These are phyloP conservation scores for Crithidia thermophila DNA, from an alignment of 208 protist genomes.

Conservation along the genomic window DNA sequence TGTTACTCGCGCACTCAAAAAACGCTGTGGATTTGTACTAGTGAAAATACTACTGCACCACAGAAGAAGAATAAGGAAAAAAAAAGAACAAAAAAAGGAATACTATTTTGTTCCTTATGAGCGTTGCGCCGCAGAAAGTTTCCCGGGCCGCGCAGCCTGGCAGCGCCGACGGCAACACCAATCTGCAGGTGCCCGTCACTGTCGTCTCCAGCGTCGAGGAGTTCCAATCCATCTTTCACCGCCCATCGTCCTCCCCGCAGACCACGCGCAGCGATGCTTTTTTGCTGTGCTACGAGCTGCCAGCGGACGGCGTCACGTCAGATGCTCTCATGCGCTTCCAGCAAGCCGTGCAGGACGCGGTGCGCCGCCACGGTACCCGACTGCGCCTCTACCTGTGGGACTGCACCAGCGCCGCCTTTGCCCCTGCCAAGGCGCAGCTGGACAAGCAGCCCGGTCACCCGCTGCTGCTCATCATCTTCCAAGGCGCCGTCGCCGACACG, in stretches of 20 bases:
- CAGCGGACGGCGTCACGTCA: constrained; percentile 45
- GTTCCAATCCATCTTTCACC: constrained; percentile 54
- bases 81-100: background rate
- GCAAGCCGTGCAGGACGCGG: constrained; percentile 28
- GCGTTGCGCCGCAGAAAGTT: background rate
- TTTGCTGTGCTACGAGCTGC: constrained; percentile 75
- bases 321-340: constrained; percentile 42
- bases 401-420: constrained; percentile 57
- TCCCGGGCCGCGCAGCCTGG: no score
- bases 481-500: constrained; percentile 60
- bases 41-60: no score
- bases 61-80: no score
- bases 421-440: constrained; percentile 56
- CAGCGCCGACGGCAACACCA: no score
- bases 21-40: background rate
- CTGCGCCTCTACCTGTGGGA: constrained; percentile 73
- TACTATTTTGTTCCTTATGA: background rate
- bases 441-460: constrained; percentile 52
- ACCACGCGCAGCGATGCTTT: constrained; percentile 32
- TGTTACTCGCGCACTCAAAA: no score
- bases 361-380: constrained; percentile 12
- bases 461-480: constrained; percentile 64
- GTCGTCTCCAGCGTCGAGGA: constrained; percentile 56
- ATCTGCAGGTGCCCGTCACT: constrained; percentile 25
- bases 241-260: background rate